phyloP scores from a whole-genome alignment of 768 basidiomycete species.

The Bullera alba region DNA sequence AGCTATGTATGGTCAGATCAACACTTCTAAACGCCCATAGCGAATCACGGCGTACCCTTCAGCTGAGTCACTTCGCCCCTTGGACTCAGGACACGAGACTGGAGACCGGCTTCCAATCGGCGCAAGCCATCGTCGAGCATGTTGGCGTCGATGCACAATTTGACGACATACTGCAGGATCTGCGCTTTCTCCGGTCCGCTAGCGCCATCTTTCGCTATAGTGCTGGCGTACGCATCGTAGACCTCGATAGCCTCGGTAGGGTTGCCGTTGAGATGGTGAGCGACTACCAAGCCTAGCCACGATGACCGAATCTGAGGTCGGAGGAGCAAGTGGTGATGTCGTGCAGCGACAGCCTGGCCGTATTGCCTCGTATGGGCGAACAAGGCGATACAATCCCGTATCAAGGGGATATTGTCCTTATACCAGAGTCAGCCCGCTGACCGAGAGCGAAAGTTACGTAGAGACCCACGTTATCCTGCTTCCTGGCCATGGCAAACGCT shows the following conservation, averaged over 20 bases:
- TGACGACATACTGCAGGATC: conserved; percentile 34
- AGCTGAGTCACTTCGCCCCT: conserved; percentile 35
- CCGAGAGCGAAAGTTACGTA: not conserved
- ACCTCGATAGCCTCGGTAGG: conserved; percentile 62
- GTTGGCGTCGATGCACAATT: conserved; percentile 35
- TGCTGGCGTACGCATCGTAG: conserved; percentile 63
- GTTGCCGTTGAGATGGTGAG: conserved; percentile 77
- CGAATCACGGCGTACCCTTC: conserved; percentile 28
- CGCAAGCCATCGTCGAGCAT: conserved; percentile 35
- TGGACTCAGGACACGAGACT: conserved; percentile 32
- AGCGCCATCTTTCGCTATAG: conserved; percentile 58
- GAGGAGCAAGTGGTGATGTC: conserved; percentile 68
- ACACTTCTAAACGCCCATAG: not conserved
- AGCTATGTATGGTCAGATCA: conserved; percentile 51
- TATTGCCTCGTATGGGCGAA: conserved; percentile 80
- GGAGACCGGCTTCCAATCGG: conserved; percentile 28
- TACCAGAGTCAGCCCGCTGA: not conserved
- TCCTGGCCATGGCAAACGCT: conserved; percentile 81
- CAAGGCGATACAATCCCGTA: conserved; percentile 81
- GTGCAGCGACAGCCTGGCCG: conserved; percentile 69
- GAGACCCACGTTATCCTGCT: conserved; percentile 76
- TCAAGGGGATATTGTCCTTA: conserved; percentile 88
- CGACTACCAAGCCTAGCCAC: conserved; percentile 84
- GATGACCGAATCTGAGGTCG: conserved; percentile 77
- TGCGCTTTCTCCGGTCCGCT: conserved; percentile 38